Percentiles rank a stretch among this genome's conserved stretches.
Evolutionary conservation across 2,329 filamentous ascomycete genomes (phyloP).

Genomic region (Talaromyces sp.): DNA sequence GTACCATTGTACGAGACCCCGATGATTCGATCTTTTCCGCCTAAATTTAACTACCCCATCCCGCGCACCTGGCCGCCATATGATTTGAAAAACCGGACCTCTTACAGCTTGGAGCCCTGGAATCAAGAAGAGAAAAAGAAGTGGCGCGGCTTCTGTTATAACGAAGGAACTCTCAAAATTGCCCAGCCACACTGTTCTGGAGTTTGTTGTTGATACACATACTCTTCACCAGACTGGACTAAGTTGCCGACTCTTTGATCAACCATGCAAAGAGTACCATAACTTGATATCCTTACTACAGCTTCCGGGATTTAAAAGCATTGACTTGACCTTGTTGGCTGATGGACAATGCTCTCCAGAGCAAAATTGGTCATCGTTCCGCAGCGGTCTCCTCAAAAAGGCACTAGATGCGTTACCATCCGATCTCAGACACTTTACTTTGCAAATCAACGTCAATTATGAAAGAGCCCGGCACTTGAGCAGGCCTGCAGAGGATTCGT

Average conservation of each 20-base stretch:
- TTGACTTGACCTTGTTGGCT: constrained; percentile 27
- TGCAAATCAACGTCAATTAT: background rate
- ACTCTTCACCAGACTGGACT: constrained; percentile 28
- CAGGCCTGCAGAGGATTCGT: background rate
- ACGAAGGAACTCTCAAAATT: constrained; percentile 25
- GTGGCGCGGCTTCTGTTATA: constrained; percentile 34
- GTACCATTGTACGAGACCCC: constrained; percentile 42
- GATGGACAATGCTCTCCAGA: constrained; percentile 7
- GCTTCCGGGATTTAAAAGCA: constrained; percentile 26
- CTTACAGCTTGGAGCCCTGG: background rate
- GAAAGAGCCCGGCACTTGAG: background rate
- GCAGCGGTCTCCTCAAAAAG: constrained; percentile 5
- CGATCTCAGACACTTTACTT: constrained; percentile 2
- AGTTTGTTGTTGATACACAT: constrained; percentile 35
- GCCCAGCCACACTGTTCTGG: constrained; percentile 27
- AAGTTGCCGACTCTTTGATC: constrained; percentile 30
- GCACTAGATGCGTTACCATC: background rate
- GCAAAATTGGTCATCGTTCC: constrained; percentile 14
- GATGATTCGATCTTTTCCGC: constrained; percentile 41
- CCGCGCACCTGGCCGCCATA: constrained; percentile 31
- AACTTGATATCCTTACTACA: constrained; percentile 24
- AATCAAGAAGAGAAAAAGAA: constrained; percentile 20
- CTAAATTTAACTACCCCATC: constrained; percentile 40
- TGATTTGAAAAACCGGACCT: background rate
- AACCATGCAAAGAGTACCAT: constrained; percentile 25